Base-by-base conservation (phyloP, 169 alveolate species). In the Ichthyophthirius multifiliis region DNA sequence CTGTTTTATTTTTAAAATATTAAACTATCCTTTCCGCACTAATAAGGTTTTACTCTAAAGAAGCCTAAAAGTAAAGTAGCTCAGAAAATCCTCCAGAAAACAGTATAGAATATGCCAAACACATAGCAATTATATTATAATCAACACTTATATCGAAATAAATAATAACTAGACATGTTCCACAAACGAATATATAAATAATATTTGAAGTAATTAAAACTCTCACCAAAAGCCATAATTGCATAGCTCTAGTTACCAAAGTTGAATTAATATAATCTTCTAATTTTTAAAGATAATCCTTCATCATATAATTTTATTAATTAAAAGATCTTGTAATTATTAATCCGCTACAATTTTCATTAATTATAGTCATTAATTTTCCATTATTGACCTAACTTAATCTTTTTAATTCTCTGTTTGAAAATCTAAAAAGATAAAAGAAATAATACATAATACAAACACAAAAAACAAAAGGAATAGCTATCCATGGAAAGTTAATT, bases 381-480 rank as follows among this genome's bases (percentile, higher is more conserved):
- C 83, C 85, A 31, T 74, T 82, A 74, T 85, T 75, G 12, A 83
- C 80, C 31, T 78, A 75, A 76, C 82, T 74, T 18, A 88, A 62
- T 84, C 93, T 88, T 18, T 80, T 64, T 76, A 84, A 62, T 39
- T 85, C 87, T 73, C 90, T 73, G 71, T 78, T 83, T 7, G 88
- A 76, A 43, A 75, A 65, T 76, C 88, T 63, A 77, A 82, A 88
- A 45, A 76, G 39, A 35, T 62, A 74, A 27, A 85, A 71, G 10
- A 88, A 16, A 20, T 65, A n/a, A 31, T 39, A 75, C 5, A 83
- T 79, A 12, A 84, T 6, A 43, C 73, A 27, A 18, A 81, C 27
- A 43, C 76, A 62, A 47, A 80, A 31, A 20, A 85, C 78, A 39
- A 84, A n/a, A 20, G 30, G 20, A 82, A 74, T 20, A 27, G 13